Percentiles rank a stretch among this genome's conserved stretches.
phyloP scores from a whole-genome alignment of 495 filamentous ascomycete species.

The Clavariopsis aquatica region DNA sequence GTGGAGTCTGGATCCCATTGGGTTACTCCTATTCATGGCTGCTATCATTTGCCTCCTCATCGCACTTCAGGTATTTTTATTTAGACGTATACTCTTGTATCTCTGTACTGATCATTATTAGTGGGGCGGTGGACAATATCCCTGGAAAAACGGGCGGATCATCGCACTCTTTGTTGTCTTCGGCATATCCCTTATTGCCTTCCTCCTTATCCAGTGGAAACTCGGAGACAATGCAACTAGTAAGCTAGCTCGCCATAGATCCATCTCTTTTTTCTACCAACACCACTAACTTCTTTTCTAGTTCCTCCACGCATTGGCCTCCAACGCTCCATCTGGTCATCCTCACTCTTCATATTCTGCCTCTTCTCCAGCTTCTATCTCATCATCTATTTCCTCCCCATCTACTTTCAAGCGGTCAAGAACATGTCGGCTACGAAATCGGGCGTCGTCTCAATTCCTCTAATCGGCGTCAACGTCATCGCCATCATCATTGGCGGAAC shows the following conservation, averaged over 20 bases:
- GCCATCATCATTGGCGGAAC: slow-evolving; percentile 9
- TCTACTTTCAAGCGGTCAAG: slow-evolving; percentile 40
- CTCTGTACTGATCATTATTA: slow-evolving; percentile 4
- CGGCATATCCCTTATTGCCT: slow-evolving; percentile 39
- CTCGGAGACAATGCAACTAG: slow-evolving; percentile 41
- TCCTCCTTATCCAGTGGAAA: slow-evolving; percentile 39
- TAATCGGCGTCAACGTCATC: slow-evolving; percentile 37
- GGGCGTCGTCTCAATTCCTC: slow-evolving; percentile 35
- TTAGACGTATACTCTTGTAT: neutral
- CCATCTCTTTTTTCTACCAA: slow-evolving; percentile 5
- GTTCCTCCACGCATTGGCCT: slow-evolving; percentile 25
- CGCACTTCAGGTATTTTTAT: slow-evolving; percentile 74
- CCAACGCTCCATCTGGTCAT: slow-evolving; percentile 19
- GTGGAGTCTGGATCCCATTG: slow-evolving; percentile 65
- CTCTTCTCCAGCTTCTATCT: slow-evolving; percentile 20
- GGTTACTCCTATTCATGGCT: slow-evolving; percentile 68
- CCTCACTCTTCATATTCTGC: slow-evolving; percentile 29
- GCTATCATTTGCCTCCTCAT: slow-evolving; percentile 70
- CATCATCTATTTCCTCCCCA: slow-evolving; percentile 40
- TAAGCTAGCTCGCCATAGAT: slow-evolving; percentile 43
- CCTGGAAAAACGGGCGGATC: slow-evolving; percentile 41
- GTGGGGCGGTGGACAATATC: slow-evolving; percentile 45
- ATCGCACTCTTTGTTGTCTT: slow-evolving; percentile 42
- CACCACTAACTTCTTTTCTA: slow-evolving; percentile 62
- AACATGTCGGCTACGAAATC: slow-evolving; percentile 26